Base-by-base conservation (phyloP, 1,139 yeast genomes). In the Starmera stellimalicola region DNA sequence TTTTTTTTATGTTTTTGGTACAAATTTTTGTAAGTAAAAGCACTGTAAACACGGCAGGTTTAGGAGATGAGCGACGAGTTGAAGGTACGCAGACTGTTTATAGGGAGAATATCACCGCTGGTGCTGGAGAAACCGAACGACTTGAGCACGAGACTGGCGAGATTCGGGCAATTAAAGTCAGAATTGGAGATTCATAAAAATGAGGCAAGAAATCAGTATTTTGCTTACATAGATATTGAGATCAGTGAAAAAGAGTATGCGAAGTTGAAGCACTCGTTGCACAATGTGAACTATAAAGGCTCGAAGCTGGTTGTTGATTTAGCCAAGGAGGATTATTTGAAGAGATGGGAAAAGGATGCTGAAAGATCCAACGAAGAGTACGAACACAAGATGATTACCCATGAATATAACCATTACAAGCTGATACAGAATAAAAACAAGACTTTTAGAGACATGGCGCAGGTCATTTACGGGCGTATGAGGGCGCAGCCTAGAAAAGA, bases 211-310 rank as follows among this genome's bases (percentile, higher is more conserved):
- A 37, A 39, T 14, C 16, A 36, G 4, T 42, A 40, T 4, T 88
- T 77, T 60, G 96, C 78, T 2, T 85, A 69, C 47, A 55, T 82
- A 2, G 74, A 80, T 9, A 57, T 88, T 54, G 58, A 63, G 9
- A 54, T 77, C n/a, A 58, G 66, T 0, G 60, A 65, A 7, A 59
- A 60, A 14, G 57, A 64, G 19, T 68, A 63, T 38, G 60, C 57
- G 2, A 68, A 69, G 31, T 57, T 88, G 38, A 68, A 69, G 39
- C 54, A 60, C 6, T 62, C 80, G 1, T 68, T 83, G 40, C 70
- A 83, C 51, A 93, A 88, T 16, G 71, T 79, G 1, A 68, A 68
- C 27, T 88, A 70, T 55, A 84, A 82, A 68, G 95, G 94, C 1
- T 65, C 77, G 32, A 73, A 69, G 39, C 58, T 88, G 27, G 60